These are phyloP conservation scores for Stemphylium vesicarium DNA, from an alignment of 2,329 filamentous ascomycete genomes.

Conservation along the genomic window DNA sequence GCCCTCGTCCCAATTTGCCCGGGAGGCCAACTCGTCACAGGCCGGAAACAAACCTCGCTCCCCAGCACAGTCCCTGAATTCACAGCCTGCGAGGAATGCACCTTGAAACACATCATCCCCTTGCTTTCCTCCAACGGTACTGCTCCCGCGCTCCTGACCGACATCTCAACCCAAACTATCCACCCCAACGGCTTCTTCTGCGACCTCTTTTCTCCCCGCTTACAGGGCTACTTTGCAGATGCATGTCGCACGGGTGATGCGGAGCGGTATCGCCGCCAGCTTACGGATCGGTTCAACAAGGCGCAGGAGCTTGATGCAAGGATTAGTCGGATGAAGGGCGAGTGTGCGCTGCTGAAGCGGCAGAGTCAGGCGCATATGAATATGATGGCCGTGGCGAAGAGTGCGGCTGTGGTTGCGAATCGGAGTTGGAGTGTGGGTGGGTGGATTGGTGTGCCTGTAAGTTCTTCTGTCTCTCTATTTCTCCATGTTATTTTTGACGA, in stretches of 20 bases:
- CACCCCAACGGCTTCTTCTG: conserved; percentile 17
- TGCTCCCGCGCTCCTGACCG: conserved; percentile 2
- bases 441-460: conserved; percentile 11
- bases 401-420: conserved; percentile 2
- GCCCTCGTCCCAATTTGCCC: conserved; percentile 14
- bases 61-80: conserved; percentile 15
- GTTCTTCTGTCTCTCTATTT: background rate
- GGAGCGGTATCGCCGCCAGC: conserved; percentile 8
- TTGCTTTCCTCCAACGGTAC: background rate
- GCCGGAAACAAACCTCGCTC: conserved; percentile 11
- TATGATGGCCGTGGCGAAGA: conserved; percentile 17
- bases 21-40: conserved; percentile 3
- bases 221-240: conserved; percentile 22
- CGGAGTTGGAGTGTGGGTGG: conserved; percentile 1
- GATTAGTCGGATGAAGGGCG: conserved; percentile 14
- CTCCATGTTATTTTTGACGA: no score
- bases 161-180: background rate
- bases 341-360: conserved; percentile 18
- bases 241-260: conserved; percentile 13
- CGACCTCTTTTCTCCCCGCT: conserved; percentile 23
- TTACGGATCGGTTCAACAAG: conserved; percentile 15
- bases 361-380: conserved; percentile 15
- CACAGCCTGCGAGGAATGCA: conserved; percentile 26
- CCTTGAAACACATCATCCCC: conserved; percentile 18
- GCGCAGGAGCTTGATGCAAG: conserved; percentile 17